phyloP scores from a whole-genome alignment of 2,329 filamentous ascomycete genomes.

The Pseudopyricularia cyperi region DNA sequence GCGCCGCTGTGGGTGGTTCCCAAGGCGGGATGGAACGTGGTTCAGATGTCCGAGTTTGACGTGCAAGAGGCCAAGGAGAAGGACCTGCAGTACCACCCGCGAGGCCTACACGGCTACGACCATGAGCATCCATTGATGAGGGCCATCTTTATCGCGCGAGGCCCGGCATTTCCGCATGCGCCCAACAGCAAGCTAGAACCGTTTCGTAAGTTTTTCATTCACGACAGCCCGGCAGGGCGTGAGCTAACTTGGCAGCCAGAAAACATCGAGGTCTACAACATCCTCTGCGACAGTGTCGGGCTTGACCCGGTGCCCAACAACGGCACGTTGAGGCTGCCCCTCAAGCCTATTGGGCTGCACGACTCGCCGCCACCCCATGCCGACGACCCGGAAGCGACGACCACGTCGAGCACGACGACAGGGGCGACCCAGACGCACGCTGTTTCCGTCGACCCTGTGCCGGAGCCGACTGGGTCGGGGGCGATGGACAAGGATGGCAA shows the following conservation, averaged over 20 bases:
- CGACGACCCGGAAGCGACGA: constrained; percentile 40
- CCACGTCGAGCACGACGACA: constrained; percentile 13
- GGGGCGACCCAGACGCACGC: constrained; percentile 6
- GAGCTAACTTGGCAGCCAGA: constrained; percentile 33
- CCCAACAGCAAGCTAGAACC: constrained; percentile 66
- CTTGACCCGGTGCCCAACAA: constrained; percentile 69
- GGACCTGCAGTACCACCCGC: constrained; percentile 60
- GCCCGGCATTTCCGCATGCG: constrained; percentile 80
- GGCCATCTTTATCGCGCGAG: constrained; percentile 84
- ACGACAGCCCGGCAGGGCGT: background rate
- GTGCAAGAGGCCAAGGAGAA: constrained; percentile 52
- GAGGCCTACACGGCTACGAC: constrained; percentile 87
- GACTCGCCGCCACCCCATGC: constrained; percentile 32
- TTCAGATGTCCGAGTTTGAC: constrained; percentile 67
- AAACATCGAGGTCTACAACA: constrained; percentile 91
- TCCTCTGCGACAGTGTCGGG: constrained; percentile 77
- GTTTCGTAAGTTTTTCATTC: constrained; percentile 59
- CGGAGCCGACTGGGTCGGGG: constrained; percentile 10
- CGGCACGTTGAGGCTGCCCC: constrained; percentile 65
- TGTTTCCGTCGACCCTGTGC: constrained; percentile 1
- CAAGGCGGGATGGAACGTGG: constrained; percentile 84
- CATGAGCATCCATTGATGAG: constrained; percentile 91
- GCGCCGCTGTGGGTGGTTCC: constrained; percentile 92
- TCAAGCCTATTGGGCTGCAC: constrained; percentile 52
- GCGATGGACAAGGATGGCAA: constrained; percentile 6